phyloP scores from a whole-genome alignment of 495 filamentous ascomycete species.

The Daldinia grandis region DNA sequence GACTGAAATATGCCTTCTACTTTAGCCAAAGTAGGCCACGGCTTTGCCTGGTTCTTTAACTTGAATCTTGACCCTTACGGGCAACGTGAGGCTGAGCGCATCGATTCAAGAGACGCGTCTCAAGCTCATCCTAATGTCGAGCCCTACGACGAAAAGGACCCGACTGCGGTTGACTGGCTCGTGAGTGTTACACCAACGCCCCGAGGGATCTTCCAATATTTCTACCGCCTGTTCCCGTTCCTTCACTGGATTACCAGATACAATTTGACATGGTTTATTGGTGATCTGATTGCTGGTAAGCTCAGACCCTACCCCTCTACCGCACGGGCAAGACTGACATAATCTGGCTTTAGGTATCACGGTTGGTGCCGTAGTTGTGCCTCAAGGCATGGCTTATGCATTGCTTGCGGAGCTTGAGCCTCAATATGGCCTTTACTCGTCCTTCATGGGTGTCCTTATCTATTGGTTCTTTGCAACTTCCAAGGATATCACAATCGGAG shows the following conservation, averaged over 20 bases:
- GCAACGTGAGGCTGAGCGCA: conserved; percentile 27
- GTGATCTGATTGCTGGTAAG: conserved; percentile 58
- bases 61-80: conserved; percentile 37
- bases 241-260: conserved; percentile 61
- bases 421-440: conserved; percentile 72
- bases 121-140: conserved; percentile 34
- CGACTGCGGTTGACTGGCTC: conserved; percentile 32
- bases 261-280: conserved; percentile 59
- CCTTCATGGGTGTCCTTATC: conserved; percentile 70
- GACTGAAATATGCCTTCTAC: conserved; percentile 39
- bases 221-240: conserved; percentile 52
- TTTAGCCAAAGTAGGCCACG: conserved; percentile 29
- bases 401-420: conserved; percentile 63
- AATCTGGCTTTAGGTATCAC: conserved; percentile 48
- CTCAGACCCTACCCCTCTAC: conserved; percentile 3
- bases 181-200: conserved; percentile 33
- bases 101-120: conserved; percentile 30
- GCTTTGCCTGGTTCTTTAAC: conserved; percentile 41
- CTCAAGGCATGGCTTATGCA: conserved; percentile 73
- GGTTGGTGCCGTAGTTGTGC: conserved; percentile 60
- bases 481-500: conserved; percentile 75
- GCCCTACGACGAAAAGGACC: conserved; percentile 32
- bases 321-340: conserved; percentile 36
- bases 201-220: conserved; percentile 28
- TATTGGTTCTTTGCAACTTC: conserved; percentile 76